phyloP scores from a whole-genome alignment of 129 eudicot species.

The Scalesia atractyloides region DNA sequence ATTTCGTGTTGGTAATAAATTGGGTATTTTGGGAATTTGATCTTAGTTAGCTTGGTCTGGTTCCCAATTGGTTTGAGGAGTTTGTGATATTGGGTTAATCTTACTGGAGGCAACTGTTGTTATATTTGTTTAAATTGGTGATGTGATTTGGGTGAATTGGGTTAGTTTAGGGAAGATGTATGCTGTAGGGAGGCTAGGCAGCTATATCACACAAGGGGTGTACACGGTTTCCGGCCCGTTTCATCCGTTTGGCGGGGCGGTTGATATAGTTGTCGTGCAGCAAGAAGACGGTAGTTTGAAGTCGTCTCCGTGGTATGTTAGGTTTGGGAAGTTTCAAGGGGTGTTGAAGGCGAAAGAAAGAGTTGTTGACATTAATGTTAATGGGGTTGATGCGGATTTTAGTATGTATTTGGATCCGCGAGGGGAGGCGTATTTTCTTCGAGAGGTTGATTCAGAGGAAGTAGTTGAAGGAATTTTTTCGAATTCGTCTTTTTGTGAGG shows the following conservation, averaged over 20 bases:
- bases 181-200: conserved; percentile 82
- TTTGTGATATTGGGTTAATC: conserved; percentile 11
- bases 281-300: conserved; percentile 84
- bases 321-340: conserved; percentile 97
- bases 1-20: conserved; percentile 33
- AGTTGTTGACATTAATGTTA: conserved; percentile 69
- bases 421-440: conserved; percentile 80
- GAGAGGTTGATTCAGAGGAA: conserved; percentile 70
- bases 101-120: background rate
- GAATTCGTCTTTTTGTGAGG: conserved; percentile 60
- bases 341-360: conserved; percentile 82
- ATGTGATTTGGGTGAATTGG: conserved; percentile 17
- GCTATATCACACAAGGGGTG: conserved; percentile 77
- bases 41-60: conserved; percentile 24
- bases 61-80: conserved; percentile 21
- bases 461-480: conserved; percentile 29
- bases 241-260: conserved; percentile 98
- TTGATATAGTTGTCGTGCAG: conserved; percentile 88
- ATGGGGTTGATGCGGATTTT: conserved; percentile 82
- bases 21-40: conserved; percentile 31
- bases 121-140: conserved; percentile 17
- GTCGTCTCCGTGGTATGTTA: conserved; percentile 95
- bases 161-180: conserved; percentile 45
- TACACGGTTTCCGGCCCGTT: conserved; percentile 77
- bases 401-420: conserved; percentile 79